These are phyloP conservation scores for Colletotrichum lini DNA, from an alignment of 2,329 filamentous ascomycete species.

Conservation along the genomic window DNA sequence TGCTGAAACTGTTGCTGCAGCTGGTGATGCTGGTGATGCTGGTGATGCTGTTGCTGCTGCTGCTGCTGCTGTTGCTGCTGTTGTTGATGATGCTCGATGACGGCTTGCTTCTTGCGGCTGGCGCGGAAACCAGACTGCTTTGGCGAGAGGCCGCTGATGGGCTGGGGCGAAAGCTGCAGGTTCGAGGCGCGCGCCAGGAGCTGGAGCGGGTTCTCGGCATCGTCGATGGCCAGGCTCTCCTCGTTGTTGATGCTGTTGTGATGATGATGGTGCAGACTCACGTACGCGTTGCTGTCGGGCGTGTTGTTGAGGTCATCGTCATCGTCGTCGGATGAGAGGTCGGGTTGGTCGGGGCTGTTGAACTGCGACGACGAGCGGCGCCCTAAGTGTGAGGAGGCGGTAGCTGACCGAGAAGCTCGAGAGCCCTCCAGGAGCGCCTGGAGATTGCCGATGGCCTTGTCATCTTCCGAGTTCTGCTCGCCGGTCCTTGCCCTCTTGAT, in stretches of 20 bases:
- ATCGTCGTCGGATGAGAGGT: slow-evolving; percentile 52
- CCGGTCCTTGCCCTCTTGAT: slow-evolving; percentile 68
- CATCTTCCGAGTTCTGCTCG: slow-evolving; percentile 59
- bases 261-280: slow-evolving; percentile 43
- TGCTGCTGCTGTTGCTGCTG: no score
- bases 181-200: slow-evolving; percentile 81
- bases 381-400: slow-evolving; percentile 44
- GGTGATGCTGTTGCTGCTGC: no score
- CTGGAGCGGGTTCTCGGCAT: slow-evolving; percentile 82
- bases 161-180: slow-evolving; percentile 67
- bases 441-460: slow-evolving; percentile 61
- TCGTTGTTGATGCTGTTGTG: slow-evolving; percentile 46
- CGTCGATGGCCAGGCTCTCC: slow-evolving; percentile 74
- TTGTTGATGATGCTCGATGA: slow-evolving; percentile 13
- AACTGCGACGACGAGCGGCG: slow-evolving; percentile 39
- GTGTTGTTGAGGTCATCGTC: slow-evolving; percentile 52
- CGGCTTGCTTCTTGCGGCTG: slow-evolving; percentile 39
- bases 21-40: no score
- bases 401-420: slow-evolving; percentile 38
- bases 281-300: slow-evolving; percentile 43
- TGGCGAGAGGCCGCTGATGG: slow-evolving; percentile 45
- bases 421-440: slow-evolving; percentile 56
- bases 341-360: slow-evolving; percentile 46
- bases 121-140: slow-evolving; percentile 37
- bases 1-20: no score